These are phyloP conservation scores for Wallacemonas sp. DNA, from an alignment of 208 protist species.

Conservation along the genomic window DNA sequence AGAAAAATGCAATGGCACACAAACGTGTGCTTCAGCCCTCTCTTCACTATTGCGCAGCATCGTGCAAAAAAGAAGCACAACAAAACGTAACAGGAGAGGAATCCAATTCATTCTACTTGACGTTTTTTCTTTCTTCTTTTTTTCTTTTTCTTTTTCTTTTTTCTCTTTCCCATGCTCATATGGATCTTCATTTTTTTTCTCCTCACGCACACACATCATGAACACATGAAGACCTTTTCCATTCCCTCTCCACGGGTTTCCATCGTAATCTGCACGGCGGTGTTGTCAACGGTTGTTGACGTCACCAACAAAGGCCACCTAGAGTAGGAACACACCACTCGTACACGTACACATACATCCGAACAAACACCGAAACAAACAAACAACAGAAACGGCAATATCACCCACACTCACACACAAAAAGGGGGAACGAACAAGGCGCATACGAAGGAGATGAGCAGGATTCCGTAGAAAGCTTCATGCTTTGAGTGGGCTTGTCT, in stretches of 20 bases:
- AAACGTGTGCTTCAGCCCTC: no score
- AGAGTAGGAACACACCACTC: no score
- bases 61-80: slow-evolving; percentile 14
- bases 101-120: background rate
- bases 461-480: no score
- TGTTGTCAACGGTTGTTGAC: no score
- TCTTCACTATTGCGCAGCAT: background rate
- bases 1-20: no score
- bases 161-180: slow-evolving; percentile 16
- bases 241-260: background rate
- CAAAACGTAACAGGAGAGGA: slow-evolving; percentile 12
- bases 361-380: no score
- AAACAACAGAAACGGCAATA: background rate
- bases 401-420: background rate
- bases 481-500: no score
- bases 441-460: no score
- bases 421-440: background rate
- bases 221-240: background rate
- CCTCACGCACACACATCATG: background rate
- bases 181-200: background rate
- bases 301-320: no score
- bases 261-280: background rate
- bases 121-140: slow-evolving; percentile 8
- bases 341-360: background rate
- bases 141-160: slow-evolving; percentile 2